These are phyloP conservation scores for Corylus americana DNA, from an alignment of 306 rosid genomes.

Conservation along the genomic window DNA sequence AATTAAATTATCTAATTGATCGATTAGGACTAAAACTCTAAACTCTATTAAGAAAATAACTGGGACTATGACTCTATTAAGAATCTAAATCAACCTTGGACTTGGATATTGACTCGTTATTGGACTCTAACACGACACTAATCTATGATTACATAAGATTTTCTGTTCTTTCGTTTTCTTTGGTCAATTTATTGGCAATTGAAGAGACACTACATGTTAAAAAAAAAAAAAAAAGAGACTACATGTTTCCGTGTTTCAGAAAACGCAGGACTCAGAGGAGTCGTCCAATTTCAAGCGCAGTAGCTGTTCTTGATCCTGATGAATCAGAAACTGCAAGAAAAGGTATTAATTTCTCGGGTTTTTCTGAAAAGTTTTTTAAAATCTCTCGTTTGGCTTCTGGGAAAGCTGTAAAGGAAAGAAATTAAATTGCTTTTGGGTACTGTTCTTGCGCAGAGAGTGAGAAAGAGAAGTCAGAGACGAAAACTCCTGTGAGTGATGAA, in stretches of 20 bases:
- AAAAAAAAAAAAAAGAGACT: too few relatives aligned
- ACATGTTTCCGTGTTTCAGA: conserved; percentile 37
- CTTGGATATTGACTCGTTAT: too few relatives aligned
- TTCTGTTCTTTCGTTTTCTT: neutral
- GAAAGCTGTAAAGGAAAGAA: neutral
- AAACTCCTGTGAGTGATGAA: conserved; percentile 26
- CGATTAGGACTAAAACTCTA: too few relatives aligned
- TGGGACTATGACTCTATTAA: too few relatives aligned
- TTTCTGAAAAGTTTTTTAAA: neutral
- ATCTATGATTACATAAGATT: too few relatives aligned
- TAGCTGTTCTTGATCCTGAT: conserved; percentile 67
- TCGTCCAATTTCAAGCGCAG: conserved; percentile 51
- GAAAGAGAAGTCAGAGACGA: conserved; percentile 38
- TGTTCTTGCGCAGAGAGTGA: conserved; percentile 39
- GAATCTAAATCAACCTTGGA: too few relatives aligned
- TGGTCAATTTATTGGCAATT: neutral
- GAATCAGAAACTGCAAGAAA: conserved; percentile 49
- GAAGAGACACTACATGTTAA: too few relatives aligned
- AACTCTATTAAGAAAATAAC: too few relatives aligned
- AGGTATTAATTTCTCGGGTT: conserved; percentile 32
- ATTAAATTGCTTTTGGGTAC: too few relatives aligned
- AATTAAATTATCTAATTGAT: too few relatives aligned
- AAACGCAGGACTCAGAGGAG: conserved; percentile 62
- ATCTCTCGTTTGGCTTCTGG: neutral
- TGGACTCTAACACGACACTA: too few relatives aligned